Conservation (phyloP, 1,139 yeast genomes). For the Protomyces lactucae-debilis region DNA sequence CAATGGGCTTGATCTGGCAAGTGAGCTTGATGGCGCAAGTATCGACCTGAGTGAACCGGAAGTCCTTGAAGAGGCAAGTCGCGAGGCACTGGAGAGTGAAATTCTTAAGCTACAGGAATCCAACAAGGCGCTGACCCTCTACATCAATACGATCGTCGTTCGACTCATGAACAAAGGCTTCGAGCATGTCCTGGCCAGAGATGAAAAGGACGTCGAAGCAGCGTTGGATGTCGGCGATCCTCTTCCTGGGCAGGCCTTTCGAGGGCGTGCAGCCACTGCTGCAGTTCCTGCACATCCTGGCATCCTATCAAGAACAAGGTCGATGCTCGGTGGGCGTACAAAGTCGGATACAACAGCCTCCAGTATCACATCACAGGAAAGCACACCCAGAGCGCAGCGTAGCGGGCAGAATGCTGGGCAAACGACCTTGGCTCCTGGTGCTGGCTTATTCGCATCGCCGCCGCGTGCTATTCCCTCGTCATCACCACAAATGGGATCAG, state of each 20-base stretch:
- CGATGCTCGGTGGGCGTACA: slow-evolving; percentile 8
- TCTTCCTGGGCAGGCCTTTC: background rate
- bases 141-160: slow-evolving; percentile 15
- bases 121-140: slow-evolving; percentile 13
- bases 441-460: background rate
- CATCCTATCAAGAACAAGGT: background rate
- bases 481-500: background rate
- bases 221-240: background rate
- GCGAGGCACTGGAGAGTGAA: slow-evolving; percentile 13
- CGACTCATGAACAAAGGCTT: slow-evolving; percentile 16
- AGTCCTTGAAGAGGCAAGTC: slow-evolving; percentile 4
- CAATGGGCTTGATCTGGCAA: slow-evolving; percentile 2
- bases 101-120: slow-evolving; percentile 11
- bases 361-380: background rate
- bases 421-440: background rate
- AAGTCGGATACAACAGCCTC: slow-evolving; percentile 2
- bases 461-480: background rate
- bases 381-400: background rate
- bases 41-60: background rate
- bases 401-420: background rate
- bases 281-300: background rate
- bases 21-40: background rate
- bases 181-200: slow-evolving; percentile 15
- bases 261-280: background rate
- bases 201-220: slow-evolving; percentile 3